These are phyloP conservation scores for Berberis thunbergii DNA, from an alignment of 164 flowering plant genomes.

Conservation along the genomic window DNA sequence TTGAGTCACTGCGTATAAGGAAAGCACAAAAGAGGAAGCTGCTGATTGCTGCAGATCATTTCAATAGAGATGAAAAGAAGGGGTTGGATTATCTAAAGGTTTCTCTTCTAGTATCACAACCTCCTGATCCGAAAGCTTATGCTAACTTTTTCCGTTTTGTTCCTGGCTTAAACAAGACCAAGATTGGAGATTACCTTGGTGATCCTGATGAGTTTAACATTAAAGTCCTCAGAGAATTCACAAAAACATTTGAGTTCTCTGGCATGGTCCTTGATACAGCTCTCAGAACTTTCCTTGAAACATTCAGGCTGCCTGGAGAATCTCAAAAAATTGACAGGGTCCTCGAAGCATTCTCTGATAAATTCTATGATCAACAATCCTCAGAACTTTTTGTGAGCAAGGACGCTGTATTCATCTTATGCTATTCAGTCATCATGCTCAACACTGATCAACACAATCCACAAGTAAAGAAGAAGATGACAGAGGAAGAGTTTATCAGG, in stretches of 20 bases:
- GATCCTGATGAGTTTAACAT: constrained; percentile 79
- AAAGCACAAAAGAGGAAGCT: constrained; percentile 62
- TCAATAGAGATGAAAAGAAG: constrained; percentile 79
- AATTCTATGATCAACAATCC: constrained; percentile 67
- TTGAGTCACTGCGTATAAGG: constrained; percentile 43
- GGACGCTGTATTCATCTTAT: constrained; percentile 70
- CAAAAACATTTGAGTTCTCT: constrained; percentile 59
- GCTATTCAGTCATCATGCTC: constrained; percentile 92
- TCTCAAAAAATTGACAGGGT: constrained; percentile 88
- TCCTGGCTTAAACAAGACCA: constrained; percentile 57
- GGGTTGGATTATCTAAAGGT: constrained; percentile 71
- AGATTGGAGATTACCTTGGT: constrained; percentile 86
- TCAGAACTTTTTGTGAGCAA: constrained; percentile 61
- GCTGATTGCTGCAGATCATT: constrained; percentile 69
- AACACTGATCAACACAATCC: constrained; percentile 96
- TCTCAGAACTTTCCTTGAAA: constrained; percentile 56
- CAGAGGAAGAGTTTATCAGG: constrained; percentile 96
- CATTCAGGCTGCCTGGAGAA: constrained; percentile 90
- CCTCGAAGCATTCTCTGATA: constrained; percentile 82
- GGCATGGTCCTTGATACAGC: constrained; percentile 83
- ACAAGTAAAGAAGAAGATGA: constrained; percentile 97
- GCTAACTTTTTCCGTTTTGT: constrained; percentile 69
- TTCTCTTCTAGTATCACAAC: constrained; percentile 43
- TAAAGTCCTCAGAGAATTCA: constrained; percentile 72
- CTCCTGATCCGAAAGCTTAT: constrained; percentile 59